Base-by-base conservation (phyloP, 345 rosid species). In the Bruguiera gymnorhiza region DNA sequence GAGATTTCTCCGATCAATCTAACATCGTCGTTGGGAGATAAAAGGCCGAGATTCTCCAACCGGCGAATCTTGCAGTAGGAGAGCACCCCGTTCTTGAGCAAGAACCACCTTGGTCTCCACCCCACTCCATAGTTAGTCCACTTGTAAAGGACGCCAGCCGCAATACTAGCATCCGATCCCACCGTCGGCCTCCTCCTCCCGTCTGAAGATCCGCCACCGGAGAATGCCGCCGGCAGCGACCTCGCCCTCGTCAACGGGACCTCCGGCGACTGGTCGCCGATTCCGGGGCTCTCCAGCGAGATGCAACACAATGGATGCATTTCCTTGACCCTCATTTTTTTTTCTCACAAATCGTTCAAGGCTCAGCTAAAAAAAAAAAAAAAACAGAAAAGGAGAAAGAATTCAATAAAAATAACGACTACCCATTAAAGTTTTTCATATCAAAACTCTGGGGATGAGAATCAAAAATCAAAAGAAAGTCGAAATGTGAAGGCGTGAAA, bases 121-220 rank as follows among this genome's bases (percentile, higher is more conserved):
- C 99, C 97, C 70, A 89, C 92, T 5, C 99, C 91, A 80, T 86
- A 95, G 81, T 95, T 95, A 0, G 99, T 95, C 99, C 99, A 95
- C 88, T 95, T 95, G 68, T 85, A 82, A 31, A 95, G 83, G 19
- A 89, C 83, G 69, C 99, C 99, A 50, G 94, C 99, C 51, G 91
- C 97, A 5, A 87, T 93, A 21, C 86, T 78, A 15, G 84, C 54
- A 68, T 86, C 89, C 70, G 97, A 88, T 79, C 94, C 87, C 72
- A 66, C 52, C 4, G 67, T 4, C 4, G 30, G 43, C 37, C 60
- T 21, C 30, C 3, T 60, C 20, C 73, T 77, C 77, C 71, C 77
- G 63, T 78, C 69, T 46, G 80, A 81, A 74, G 92, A 88, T 83
- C 50, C 50, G 15, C 88, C 89, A 39, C 75, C 76, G n/a, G 62